A percentile compares a stretch with the other conserved stretches of the same genome.
These are phyloP conservation scores for Nicotiana noctiflora DNA, from an alignment of 257 asterid species.

Conservation along the genomic window DNA sequence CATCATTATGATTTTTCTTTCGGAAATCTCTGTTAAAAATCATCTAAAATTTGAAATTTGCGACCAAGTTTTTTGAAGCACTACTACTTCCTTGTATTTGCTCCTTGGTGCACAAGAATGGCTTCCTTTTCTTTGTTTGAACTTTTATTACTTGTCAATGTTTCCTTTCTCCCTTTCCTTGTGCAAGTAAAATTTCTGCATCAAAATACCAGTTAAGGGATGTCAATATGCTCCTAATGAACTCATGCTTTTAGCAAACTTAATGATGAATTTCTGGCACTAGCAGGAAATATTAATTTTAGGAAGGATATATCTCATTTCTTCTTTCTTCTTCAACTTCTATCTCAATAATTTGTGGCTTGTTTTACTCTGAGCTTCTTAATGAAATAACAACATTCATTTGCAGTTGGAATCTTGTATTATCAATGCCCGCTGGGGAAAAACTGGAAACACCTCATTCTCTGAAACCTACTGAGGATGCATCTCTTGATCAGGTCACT, in stretches of 20 bases:
- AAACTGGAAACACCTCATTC: constrained; percentile 72
- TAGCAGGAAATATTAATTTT: background rate
- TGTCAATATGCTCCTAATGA: background rate
- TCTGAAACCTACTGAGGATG: constrained; percentile 60
- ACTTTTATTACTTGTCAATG: background rate
- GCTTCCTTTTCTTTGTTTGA: background rate
- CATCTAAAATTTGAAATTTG: background rate
- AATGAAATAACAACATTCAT: constrained; percentile 18
- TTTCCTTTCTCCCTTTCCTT: background rate
- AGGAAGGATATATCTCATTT: background rate
- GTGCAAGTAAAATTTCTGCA: background rate
- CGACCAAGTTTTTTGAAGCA: background rate
- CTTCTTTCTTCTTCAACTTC: background rate
- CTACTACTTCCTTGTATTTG: background rate
- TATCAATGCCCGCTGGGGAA: constrained; percentile 87
- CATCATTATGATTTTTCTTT: background rate
- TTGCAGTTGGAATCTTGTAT: constrained; percentile 78
- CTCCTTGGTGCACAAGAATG: background rate
- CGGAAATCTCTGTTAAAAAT: background rate
- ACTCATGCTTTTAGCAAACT: background rate
- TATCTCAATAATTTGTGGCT: background rate
- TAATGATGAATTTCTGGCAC: background rate
- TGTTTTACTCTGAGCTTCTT: constrained; percentile 12
- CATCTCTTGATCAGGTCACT: constrained; percentile 68
- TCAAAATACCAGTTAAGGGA: background rate